Evolutionary conservation across 257 asterid species (phyloP).

Genomic region (Nicotiana attenuata): DNA sequence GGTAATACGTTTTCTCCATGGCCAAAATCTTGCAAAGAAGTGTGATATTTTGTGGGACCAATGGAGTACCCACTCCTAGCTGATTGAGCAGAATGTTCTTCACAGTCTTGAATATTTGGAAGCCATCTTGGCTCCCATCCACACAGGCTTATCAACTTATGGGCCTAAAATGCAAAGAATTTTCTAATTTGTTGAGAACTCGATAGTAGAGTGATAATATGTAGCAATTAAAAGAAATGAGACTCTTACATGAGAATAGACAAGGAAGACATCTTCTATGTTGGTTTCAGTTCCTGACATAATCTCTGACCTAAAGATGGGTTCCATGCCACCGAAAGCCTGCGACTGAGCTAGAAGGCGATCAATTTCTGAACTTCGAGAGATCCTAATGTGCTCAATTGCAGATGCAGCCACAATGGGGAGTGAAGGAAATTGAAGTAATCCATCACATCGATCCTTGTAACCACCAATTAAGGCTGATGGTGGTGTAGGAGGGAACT

Average conservation of each 20-base stretch:
- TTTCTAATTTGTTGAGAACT: not conserved
- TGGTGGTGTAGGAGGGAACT: slow-evolving; percentile 99
- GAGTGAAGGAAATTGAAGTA: slow-evolving; percentile 91
- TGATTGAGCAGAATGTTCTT: slow-evolving; percentile 97
- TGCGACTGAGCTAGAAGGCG: slow-evolving; percentile 76
- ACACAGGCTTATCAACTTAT: slow-evolving; percentile 90
- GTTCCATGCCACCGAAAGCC: slow-evolving; percentile 53
- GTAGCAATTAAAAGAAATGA: slow-evolving; percentile 16
- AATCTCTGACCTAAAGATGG: slow-evolving; percentile 63
- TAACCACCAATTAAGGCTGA: slow-evolving; percentile 96
- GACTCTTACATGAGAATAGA: slow-evolving; percentile 73
- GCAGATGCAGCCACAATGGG: slow-evolving; percentile 80
- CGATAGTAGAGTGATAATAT: not conserved
- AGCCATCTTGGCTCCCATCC: slow-evolving; percentile 99
- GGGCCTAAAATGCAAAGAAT: slow-evolving; percentile 54
- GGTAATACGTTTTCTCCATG: slow-evolving; percentile 79
- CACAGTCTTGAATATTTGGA: slow-evolving; percentile 96
- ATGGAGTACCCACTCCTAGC: slow-evolving; percentile 86
- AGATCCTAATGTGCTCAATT: slow-evolving; percentile 65
- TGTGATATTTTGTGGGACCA: slow-evolving; percentile 61
- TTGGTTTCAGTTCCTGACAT: slow-evolving; percentile 51
- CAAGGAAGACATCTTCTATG: slow-evolving; percentile 61
- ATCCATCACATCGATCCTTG: slow-evolving; percentile 95
- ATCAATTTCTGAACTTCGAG: slow-evolving; percentile 81
- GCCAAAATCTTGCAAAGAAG: slow-evolving; percentile 67